phyloP scores from a whole-genome alignment of 2,329 filamentous ascomycete species.

The Xylariaceae sp. region DNA sequence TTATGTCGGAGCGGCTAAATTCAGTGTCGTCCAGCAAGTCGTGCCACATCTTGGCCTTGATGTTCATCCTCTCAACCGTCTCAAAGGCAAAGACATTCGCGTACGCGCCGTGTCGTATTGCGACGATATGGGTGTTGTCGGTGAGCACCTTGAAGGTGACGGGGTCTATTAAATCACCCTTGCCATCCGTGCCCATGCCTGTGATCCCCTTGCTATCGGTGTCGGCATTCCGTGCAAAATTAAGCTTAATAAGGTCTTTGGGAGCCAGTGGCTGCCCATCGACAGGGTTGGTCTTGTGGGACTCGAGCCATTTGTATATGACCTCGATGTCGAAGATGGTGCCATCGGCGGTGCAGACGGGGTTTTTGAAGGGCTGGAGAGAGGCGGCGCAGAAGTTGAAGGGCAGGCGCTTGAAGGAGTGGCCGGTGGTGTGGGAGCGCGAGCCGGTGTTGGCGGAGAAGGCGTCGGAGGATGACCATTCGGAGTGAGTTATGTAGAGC shows the following conservation, averaged over 20 bases:
- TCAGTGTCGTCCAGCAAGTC: conserved; percentile 85
- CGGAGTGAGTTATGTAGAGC: conserved; percentile 84
- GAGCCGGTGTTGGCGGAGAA: conserved; percentile 75
- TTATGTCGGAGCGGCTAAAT: conserved; percentile 87
- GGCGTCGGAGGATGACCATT: conserved; percentile 90
- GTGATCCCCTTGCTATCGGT: conserved; percentile 43
- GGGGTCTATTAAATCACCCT: conserved; percentile 85
- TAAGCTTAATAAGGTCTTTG: conserved; percentile 82
- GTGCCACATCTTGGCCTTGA: conserved; percentile 94
- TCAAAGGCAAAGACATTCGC: conserved; percentile 97
- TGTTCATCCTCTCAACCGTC: conserved; percentile 89
- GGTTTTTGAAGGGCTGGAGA: conserved; percentile 90
- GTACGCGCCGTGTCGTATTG: conserved; percentile 71
- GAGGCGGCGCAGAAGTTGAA: conserved; percentile 98
- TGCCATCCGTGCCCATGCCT: conserved; percentile 45
- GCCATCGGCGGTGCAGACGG: conserved; percentile 83
- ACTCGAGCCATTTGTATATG: conserved; percentile 90
- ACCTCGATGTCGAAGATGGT: conserved; percentile 95
- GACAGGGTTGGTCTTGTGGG: conserved; percentile 88
- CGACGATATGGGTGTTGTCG: conserved; percentile 95
- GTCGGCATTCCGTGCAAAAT: conserved; percentile 88
- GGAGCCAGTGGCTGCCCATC: conserved; percentile 74
- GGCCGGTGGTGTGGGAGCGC: conserved; percentile 51
- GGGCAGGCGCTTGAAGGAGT: conserved; percentile 80
- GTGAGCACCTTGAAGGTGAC: conserved; percentile 98